Evolutionary conservation across 306 rosid species (phyloP).

Genomic region (Quillaja saponaria): DNA sequence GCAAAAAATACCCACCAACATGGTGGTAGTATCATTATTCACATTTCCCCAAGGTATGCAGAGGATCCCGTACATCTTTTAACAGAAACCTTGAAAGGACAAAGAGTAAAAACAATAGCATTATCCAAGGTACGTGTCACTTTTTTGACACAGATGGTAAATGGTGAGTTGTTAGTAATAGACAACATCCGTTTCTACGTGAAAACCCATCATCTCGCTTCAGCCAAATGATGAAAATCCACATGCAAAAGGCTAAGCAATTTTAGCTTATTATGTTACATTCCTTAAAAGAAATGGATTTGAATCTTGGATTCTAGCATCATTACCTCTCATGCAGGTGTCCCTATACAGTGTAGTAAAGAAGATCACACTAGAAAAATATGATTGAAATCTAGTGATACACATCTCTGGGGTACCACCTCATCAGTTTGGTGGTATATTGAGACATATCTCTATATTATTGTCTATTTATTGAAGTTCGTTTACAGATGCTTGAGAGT

Average conservation of each 20-base stretch:
- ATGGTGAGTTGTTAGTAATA: no score
- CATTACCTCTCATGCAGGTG: not conserved
- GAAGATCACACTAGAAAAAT: constrained; percentile 12
- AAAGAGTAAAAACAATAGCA: constrained; percentile 3
- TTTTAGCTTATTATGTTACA: no score
- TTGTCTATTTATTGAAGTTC: constrained; percentile 23
- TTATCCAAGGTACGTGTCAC: constrained; percentile 24
- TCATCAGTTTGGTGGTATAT: not conserved
- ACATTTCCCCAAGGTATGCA: no score
- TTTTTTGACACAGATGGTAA: no score
- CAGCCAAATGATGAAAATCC: not conserved
- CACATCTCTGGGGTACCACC: constrained; percentile 25
- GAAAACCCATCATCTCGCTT: not conserved
- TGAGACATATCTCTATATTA: not conserved
- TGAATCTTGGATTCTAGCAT: not conserved
- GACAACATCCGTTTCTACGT: not conserved
- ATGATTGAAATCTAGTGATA: no score
- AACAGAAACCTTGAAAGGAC: not conserved
- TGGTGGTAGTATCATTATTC: no score
- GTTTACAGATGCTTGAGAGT: constrained; percentile 25
- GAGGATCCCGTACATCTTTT: not conserved
- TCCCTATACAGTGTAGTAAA: constrained; percentile 25
- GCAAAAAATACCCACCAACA: no score
- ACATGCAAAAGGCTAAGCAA: not conserved
- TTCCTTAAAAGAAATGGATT: not conserved